phyloP scores from a whole-genome alignment of 2,329 filamentous ascomycete species.

The Fusarium annulatum region DNA sequence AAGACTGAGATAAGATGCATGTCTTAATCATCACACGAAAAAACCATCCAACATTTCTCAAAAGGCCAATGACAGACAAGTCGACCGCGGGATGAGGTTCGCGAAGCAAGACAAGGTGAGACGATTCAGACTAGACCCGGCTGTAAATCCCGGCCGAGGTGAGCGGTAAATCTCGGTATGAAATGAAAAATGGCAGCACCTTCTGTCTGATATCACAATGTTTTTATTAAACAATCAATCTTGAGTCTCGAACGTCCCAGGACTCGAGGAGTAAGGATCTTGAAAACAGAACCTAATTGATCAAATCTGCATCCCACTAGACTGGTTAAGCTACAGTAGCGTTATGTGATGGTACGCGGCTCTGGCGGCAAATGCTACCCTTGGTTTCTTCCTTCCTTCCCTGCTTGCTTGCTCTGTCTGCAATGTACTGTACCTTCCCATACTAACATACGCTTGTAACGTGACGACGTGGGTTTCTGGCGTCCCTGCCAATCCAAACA shows the following conservation, averaged over 20 bases:
- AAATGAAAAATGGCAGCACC: constrained; percentile 21
- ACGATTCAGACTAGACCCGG: constrained; percentile 42
- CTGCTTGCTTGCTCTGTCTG: neutral
- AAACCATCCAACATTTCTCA: constrained; percentile 2
- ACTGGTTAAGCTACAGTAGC: constrained; percentile 14
- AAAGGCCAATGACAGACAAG: constrained; percentile 3
- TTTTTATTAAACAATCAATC: neutral
- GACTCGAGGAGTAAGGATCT: constrained; percentile 15
- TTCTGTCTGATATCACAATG: neutral
- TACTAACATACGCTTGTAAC: neutral
- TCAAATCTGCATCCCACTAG: constrained; percentile 19
- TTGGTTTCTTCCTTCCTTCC: neutral
- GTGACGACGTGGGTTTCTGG: constrained; percentile 13
- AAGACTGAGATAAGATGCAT: neutral
- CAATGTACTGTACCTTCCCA: neutral
- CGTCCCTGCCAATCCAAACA: constrained; percentile 12
- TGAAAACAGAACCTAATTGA: constrained; percentile 23
- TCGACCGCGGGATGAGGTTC: constrained; percentile 16
- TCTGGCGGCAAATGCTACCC: constrained; percentile 40
- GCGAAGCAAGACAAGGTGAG: constrained; percentile 40
- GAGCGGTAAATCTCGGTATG: constrained; percentile 16
- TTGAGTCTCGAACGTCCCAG: constrained; percentile 19
- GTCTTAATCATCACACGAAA: neutral
- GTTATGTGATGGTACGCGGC: constrained; percentile 29
- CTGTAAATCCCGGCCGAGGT: constrained; percentile 31